Base-by-base conservation (phyloP, 805 yeast genomes). In the Hyphopichia homilentoma region DNA sequence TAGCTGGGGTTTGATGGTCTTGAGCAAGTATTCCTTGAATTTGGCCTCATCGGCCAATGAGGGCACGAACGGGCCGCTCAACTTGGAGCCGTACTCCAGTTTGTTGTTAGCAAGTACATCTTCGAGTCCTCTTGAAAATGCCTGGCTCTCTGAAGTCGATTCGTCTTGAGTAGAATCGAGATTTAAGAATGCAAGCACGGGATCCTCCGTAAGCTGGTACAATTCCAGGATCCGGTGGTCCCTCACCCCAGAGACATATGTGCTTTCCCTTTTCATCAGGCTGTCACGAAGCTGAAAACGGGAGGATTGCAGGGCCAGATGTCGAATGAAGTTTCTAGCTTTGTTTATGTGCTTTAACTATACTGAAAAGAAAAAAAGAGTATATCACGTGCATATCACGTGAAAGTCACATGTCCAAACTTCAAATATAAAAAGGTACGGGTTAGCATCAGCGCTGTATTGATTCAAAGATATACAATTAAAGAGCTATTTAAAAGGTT, bases 161-260 rank as follows among this genome's bases (percentile, higher is more conserved):
- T 32, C 30, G 7, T 24, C 26, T 8, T 24, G 11, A 24, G 11
- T 18, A 11, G 9, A 7, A 15, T 21, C 17, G 12, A 14, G 17
- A 11, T 32, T 16, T 8, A 24, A 12, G n/a, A 27, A 19, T 5
- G 27, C 18, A 13, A 47, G 32, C 26, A 49, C 34, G 7, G 54
- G 54, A 28, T 49, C 54, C 14, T 32, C 27, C 8, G 36, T 25
- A 26, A 49, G 40, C 21, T 38, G 40, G 24, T 29, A 37, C 17
- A 49, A 32, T 40, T 49, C 54, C 27, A 39, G 43, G 11, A 49
- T 35, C 27, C 42, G 21, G 12, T 34, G 32, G 15, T 35, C 30
- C 30, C 48, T 39, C 33, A 34, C 34, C 21, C 16, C 17, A n/a
- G n/a, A n/a, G n/a, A n/a, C n/a, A n/a, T n/a, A n/a, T n/a, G n/a